phyloP scores from a whole-genome alignment of 768 basidiomycete genomes.

The Fistulinella prunicolor region DNA sequence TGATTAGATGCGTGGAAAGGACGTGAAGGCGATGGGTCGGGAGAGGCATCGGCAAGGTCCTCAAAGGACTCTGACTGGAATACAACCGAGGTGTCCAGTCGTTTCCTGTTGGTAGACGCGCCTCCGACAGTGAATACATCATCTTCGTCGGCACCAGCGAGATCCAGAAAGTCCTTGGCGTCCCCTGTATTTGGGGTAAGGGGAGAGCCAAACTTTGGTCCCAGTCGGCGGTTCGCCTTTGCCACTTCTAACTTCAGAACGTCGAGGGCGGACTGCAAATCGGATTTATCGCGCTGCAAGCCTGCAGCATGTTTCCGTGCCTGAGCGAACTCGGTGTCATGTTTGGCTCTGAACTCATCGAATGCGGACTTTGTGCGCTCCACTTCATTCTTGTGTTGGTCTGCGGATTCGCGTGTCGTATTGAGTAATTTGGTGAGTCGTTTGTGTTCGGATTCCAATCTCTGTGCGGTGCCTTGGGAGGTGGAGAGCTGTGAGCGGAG shows the following conservation, averaged over 20 bases:
- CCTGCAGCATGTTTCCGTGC: conserved; percentile 85
- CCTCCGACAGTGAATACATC: conserved; percentile 68
- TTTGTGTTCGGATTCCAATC: conserved; percentile 81
- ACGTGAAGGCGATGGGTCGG: conserved; percentile 58
- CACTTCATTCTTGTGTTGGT: conserved; percentile 83
- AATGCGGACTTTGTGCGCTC: conserved; percentile 64
- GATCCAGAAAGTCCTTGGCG: conserved; percentile 51
- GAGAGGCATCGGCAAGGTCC: conserved; percentile 51
- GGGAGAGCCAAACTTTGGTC: conserved; percentile 66
- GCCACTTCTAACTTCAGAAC: conserved; percentile 68
- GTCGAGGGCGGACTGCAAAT: conserved; percentile 81
- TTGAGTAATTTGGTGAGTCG: conserved; percentile 75
- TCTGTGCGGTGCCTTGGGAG: conserved; percentile 59
- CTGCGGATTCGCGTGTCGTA: conserved; percentile 67
- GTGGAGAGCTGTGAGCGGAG: conserved; percentile 68
- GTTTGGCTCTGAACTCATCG: conserved; percentile 81
- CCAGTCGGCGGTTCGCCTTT: conserved; percentile 56
- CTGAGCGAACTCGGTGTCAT: conserved; percentile 93
- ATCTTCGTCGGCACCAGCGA: conserved; percentile 50
- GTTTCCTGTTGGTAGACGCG: conserved; percentile 60
- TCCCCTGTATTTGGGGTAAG: conserved; percentile 60
- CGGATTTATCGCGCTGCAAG: conserved; percentile 87
- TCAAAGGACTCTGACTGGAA: conserved; percentile 47
- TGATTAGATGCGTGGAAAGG: conserved; percentile 71
- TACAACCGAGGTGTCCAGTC: conserved; percentile 48